These are phyloP conservation scores for Termitomyces sp. DNA, from an alignment of 768 basidiomycete species.

Conservation along the genomic window DNA sequence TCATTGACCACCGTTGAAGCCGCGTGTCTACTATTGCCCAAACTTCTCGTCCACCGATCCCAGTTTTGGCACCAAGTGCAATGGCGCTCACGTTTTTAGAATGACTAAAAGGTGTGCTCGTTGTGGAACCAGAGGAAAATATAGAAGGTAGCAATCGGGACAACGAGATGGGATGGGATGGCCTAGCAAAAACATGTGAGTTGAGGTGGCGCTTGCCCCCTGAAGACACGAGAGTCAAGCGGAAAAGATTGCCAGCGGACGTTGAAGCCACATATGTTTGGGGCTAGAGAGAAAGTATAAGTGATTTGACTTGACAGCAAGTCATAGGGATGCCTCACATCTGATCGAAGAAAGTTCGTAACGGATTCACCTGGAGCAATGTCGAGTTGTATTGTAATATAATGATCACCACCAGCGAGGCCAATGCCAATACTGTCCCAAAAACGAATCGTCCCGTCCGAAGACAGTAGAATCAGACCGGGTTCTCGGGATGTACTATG, in stretches of 20 bases:
- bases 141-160: slow-evolving; percentile 37
- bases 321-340: slow-evolving; percentile 36
- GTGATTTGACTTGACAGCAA: slow-evolving; percentile 1
- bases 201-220: slow-evolving; percentile 64
- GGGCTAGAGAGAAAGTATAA: slow-evolving; percentile 30
- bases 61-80: slow-evolving; percentile 38
- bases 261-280: slow-evolving; percentile 69
- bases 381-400: slow-evolving; percentile 41
- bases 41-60: slow-evolving; percentile 44
- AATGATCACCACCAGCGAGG: slow-evolving; percentile 73
- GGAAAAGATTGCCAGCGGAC: slow-evolving; percentile 59
- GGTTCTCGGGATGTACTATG: slow-evolving; percentile 70
- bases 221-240: slow-evolving; percentile 56
- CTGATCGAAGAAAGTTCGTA: slow-evolving; percentile 59
- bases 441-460: slow-evolving; percentile 67
- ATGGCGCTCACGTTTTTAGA: slow-evolving; percentile 63
- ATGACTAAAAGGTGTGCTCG: slow-evolving; percentile 32
- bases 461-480: slow-evolving; percentile 74
- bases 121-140: slow-evolving; percentile 35
- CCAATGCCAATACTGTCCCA: slow-evolving; percentile 88
- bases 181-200: slow-evolving; percentile 53
- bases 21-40: slow-evolving; percentile 67
- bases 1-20: slow-evolving; percentile 68
- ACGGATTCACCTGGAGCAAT: slow-evolving; percentile 52
- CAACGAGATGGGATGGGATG: slow-evolving; percentile 37